A percentile compares a stretch with the other conserved stretches of the same genome.
Conservation (phyloP, 2,329 filamentous ascomycete genomes). For the Gyromitra esculenta region DNA sequence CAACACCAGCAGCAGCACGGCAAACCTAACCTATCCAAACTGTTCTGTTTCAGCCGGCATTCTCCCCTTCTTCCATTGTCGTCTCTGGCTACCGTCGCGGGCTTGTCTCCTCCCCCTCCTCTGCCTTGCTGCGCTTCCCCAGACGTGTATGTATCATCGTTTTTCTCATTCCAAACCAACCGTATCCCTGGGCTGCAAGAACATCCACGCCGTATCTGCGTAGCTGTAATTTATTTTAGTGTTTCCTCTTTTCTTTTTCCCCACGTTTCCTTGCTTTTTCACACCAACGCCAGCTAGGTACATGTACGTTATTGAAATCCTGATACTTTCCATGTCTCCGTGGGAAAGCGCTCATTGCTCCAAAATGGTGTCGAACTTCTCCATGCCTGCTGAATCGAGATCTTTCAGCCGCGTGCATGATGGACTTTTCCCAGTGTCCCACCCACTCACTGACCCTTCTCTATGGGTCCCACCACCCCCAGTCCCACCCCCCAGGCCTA, state of each 20-base stretch:
- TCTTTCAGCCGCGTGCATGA: constrained; percentile 54
- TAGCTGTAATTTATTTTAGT: constrained; percentile 22
- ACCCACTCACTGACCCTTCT: constrained; percentile 48
- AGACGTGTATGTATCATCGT: constrained; percentile 42
- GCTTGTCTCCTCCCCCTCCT: constrained; percentile 24
- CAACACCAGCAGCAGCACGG: constrained; percentile 7
- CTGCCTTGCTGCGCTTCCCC: constrained; percentile 22
- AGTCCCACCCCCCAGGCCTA: constrained; percentile 46
- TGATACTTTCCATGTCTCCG: constrained; percentile 49
- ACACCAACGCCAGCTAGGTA: constrained; percentile 7
- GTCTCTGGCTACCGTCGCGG: constrained; percentile 46
- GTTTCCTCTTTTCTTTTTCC: constrained; percentile 18
- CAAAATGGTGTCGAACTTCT: constrained; percentile 49
- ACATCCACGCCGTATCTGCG: constrained; percentile 39
- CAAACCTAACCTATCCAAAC: constrained; percentile 37
- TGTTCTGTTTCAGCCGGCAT: constrained; percentile 50
- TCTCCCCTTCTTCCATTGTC: constrained; percentile 45
- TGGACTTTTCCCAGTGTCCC: constrained; percentile 43
- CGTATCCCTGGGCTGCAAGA: constrained; percentile 23
- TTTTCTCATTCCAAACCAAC: constrained; percentile 40
- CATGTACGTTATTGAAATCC: constrained; percentile 48
- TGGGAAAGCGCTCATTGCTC: constrained; percentile 46
- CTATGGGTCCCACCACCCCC: constrained; percentile 36
- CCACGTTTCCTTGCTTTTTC: constrained; percentile 15
- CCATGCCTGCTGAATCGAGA: constrained; percentile 54